Conservation (phyloP, 257 asterid genomes). For the Handroanthus guayacan region DNA sequence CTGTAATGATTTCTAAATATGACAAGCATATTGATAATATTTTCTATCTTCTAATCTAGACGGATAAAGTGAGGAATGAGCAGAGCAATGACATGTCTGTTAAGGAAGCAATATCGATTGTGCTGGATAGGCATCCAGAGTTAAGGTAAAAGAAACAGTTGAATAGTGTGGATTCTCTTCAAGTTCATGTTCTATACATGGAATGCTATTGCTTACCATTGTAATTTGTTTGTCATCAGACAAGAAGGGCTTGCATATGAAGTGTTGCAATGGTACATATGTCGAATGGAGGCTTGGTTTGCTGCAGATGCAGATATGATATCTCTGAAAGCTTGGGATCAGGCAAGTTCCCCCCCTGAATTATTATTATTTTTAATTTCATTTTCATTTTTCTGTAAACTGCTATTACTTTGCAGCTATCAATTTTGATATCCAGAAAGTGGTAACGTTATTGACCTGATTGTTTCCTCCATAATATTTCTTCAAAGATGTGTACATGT, state of each 20-base stretch:
- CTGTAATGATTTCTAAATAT: not conserved
- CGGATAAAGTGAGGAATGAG: conserved; percentile 87
- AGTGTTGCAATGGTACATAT: conserved; percentile 95
- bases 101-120: conserved; percentile 79
- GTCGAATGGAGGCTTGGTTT: conserved; percentile 99
- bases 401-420: conserved; percentile 23
- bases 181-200: conserved; percentile 26
- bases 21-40: conserved; percentile 29
- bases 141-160: conserved; percentile 60
- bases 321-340: conserved; percentile 97
- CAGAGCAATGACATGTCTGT: conserved; percentile 83
- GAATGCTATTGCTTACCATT: conserved; percentile 34
- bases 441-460: conserved; percentile 27
- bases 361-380: conserved; percentile 10
- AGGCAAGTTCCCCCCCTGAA: conserved; percentile 54
- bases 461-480: not conserved
- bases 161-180: not conserved
- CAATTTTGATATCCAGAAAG: conserved; percentile 23
- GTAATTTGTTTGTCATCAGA: conserved; percentile 48
- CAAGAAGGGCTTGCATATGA: conserved; percentile 84
- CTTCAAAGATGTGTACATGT: conserved; percentile 22
- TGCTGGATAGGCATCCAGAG: conserved; percentile 81
- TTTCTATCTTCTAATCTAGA: conserved; percentile 65
- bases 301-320: conserved; percentile 99
- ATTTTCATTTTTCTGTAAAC: not conserved